Evolutionary conservation across 169 alveolate genomes (phyloP).

Genomic region (Cryptosporidium parvum): DNA sequence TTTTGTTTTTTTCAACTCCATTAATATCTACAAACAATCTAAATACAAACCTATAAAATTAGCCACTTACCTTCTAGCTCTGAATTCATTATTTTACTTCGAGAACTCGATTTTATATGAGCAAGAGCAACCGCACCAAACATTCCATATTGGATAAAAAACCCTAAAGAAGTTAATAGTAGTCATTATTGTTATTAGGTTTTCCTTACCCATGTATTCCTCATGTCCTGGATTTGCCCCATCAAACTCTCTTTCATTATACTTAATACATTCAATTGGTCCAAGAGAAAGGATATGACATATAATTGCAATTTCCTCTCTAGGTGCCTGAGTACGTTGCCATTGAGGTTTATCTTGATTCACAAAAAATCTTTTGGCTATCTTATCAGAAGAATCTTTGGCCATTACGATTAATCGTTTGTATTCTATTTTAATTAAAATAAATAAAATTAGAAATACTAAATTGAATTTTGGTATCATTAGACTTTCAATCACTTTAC

Average conservation of each 20-base stretch:
- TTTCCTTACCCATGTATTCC: conserved; percentile 58
- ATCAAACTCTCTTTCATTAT: conserved; percentile 55
- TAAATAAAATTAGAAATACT: background rate
- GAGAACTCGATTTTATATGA: conserved; percentile 2
- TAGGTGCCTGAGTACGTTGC: conserved; percentile 75
- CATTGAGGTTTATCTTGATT: conserved; percentile 61
- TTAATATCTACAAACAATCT: background rate
- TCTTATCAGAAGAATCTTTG: conserved; percentile 50
- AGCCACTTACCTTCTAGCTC: conserved; percentile 41
- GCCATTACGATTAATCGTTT: conserved; percentile 8
- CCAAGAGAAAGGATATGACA: conserved; percentile 72
- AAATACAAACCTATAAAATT: background rate
- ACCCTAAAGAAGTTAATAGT: conserved; percentile 13
- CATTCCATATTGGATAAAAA: conserved; percentile 68
- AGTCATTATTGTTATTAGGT: background rate
- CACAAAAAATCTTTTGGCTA: conserved; percentile 49
- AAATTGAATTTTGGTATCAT: conserved; percentile 11
- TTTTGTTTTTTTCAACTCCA: conserved; percentile 30
- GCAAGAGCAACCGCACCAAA: conserved; percentile 76
- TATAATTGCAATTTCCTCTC: conserved; percentile 71
- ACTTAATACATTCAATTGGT: conserved; percentile 48
- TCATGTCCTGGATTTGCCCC: conserved; percentile 76
- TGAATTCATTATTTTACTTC: background rate
- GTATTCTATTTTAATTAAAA: background rate
- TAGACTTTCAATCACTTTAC: background rate